Base-by-base conservation (phyloP, 371 early-diverging fungal genomes). In the Apophysomyces variabilis region DNA sequence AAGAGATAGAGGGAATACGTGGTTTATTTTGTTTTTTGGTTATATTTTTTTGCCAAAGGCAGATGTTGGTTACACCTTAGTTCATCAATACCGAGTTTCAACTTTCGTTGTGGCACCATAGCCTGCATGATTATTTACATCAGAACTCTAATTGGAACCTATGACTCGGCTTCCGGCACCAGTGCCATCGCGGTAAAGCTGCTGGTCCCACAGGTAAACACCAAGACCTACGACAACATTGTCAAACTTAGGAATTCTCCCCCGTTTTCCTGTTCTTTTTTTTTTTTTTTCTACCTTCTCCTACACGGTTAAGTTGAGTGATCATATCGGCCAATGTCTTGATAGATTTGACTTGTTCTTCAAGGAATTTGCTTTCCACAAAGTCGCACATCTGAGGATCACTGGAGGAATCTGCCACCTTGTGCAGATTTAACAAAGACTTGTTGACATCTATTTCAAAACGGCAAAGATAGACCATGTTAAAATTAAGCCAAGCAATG, bases 361-460 rank as follows among this genome's bases (percentile, higher is more conserved):
- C 72, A 46, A 90, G 71, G 74, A 79, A 90, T 41, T 73, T 69
- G 46, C 81, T 69, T 73, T 90, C 91, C 61, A 90, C 68, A 58
- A 85, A 90, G 65, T 89, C 89, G 65, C 86, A 87, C 73, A 90
- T 78, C 74, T 90, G 91, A 39, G 89, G 87, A 70, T 90, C 91
- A 44, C 76, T 74, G 69, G 86, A 76, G 65, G 80, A 75, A 60
- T 86, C 89, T 11, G 81, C 83, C 57, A 88, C 69, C 75, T 83
- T 85, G 77, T 89, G 89, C 43, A 90, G 79, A 67, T 88, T 85
- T 38, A 90, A 74, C 41, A 90, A 69, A 18, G 85, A 80, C 67
- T 87, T 85, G 80, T 90, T 90, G 67, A 90, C 90, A 73, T 87
- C 89, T 84, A 66, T 21, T 26, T 26, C 32, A 26, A 26, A 3